Evolutionary conservation across 2,329 filamentous ascomycete species (phyloP).

Genomic region (Penicillium sp.): DNA sequence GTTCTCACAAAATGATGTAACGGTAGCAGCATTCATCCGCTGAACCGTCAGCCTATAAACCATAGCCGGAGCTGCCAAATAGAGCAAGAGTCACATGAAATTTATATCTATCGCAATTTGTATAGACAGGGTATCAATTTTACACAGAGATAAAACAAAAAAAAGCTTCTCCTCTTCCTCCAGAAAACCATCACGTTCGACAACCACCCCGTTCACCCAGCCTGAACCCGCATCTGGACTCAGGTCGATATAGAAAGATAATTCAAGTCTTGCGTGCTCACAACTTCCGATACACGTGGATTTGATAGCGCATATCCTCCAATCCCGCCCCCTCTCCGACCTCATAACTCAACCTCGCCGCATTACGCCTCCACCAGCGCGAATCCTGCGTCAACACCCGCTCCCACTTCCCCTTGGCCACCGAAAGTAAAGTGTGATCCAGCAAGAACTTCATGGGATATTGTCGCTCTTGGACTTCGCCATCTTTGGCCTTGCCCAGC

Average conservation of each 20-base stretch:
- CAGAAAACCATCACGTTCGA: too few species aligned
- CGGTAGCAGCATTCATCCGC: too few species aligned
- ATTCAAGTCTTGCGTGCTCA: background rate
- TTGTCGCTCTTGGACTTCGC: constrained; percentile 44
- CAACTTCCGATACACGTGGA: constrained; percentile 66
- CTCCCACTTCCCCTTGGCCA: constrained; percentile 56
- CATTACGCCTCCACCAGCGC: constrained; percentile 72
- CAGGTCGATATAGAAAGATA: background rate
- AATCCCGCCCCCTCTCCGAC: constrained; percentile 80
- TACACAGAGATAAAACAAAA: too few species aligned
- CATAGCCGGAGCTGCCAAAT: too few species aligned
- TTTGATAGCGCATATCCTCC: constrained; percentile 93
- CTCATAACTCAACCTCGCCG: constrained; percentile 62
- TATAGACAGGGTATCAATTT: too few species aligned
- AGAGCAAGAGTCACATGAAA: too few species aligned
- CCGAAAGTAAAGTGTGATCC: constrained; percentile 66
- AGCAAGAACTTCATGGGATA: constrained; percentile 95
- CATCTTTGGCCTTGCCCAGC: constrained; percentile 51
- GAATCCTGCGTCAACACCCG: constrained; percentile 71
- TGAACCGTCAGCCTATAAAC: too few species aligned
- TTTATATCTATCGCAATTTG: too few species aligned
- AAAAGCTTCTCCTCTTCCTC: too few species aligned
- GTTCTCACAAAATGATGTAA: too few species aligned
- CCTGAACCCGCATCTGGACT: background rate
- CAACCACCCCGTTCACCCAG: too few species aligned